phyloP scores from a whole-genome alignment of 2,329 filamentous ascomycete genomes.

The Cytospora paraplurivora region DNA sequence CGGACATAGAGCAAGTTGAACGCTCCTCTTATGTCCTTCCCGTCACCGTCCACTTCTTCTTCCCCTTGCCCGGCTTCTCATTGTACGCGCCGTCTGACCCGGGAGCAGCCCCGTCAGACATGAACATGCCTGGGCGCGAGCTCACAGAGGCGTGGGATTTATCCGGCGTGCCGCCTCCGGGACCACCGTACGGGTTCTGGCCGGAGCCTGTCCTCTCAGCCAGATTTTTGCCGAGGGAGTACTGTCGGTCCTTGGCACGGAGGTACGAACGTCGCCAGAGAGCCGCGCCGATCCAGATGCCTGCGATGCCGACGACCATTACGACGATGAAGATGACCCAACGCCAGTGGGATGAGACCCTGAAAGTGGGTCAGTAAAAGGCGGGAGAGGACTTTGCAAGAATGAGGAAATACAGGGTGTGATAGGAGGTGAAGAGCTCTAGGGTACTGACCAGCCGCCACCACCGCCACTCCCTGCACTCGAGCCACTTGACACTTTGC shows the following conservation, averaged over 20 bases:
- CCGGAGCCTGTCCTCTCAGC: conserved; percentile 33
- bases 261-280: conserved; percentile 75
- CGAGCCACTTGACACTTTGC: conserved; percentile 32
- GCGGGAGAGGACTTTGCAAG: neutral
- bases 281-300: conserved; percentile 67
- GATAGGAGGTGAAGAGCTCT: neutral
- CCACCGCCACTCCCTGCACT: conserved; percentile 32
- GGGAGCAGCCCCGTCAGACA: conserved; percentile 39
- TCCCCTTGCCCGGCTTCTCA: conserved; percentile 35
- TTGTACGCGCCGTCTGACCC: conserved; percentile 36
- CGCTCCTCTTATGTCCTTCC: conserved; percentile 43
- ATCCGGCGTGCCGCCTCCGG: conserved; percentile 35
- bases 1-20: neutral
- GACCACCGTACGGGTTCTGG: conserved; percentile 38
- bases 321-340: conserved; percentile 84
- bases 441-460: conserved; percentile 50
- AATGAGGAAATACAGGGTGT: conserved; percentile 15
- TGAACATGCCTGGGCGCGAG: conserved; percentile 42
- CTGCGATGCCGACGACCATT: conserved; percentile 67
- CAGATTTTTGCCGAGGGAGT: conserved; percentile 50
- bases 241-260: conserved; percentile 65
- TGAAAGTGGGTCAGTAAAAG: conserved; percentile 37
- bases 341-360: conserved; percentile 70
- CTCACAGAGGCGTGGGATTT: conserved; percentile 39
- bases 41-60: conserved; percentile 51